Base-by-base conservation (phyloP, 129 eudicot species). In the Pittosporum tobira region DNA sequence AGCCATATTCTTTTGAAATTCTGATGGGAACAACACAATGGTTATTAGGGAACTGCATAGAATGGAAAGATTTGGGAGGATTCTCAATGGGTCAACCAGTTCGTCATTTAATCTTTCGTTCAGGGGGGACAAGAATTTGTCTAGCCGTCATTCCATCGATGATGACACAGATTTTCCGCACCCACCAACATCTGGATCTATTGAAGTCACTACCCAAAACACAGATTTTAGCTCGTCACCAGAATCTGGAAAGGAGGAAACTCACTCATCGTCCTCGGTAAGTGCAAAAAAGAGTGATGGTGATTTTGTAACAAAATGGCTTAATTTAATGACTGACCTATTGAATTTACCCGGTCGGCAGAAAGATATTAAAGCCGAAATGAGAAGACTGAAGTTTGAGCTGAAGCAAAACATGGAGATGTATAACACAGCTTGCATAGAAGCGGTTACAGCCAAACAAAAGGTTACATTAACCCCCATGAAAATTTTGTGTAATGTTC, bases 341-440 rank as follows among this genome's bases (percentile, higher is more conserved):
- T 26, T 27, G 2, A 18, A 7, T 46, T n/a, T 18, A 36, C 19
- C 19, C 7, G n/a, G 3, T 47, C 57, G 25, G 66, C 75, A 80
- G 82, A 40, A 43, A 49, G 75, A 67, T 44, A 25, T 62, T 2
- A 71, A 40, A 24, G 73, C 63, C 12, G 81, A 75, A 51, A 59
- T 75, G 70, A 61, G 47, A 54, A 62, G 76, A 25, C 49, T 80
- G 42, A 72, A 66, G 71, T 74, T 67, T 14, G 82, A 80, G 43
- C 68, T 80, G 31, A 60, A 72, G 71, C 79, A 80, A 62, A 76
- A 79, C 10, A 57, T 80, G 75, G 58, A 59, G 26, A 66, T 75
- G 87, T 80, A 80, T 65, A 80, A 59, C 50, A 14, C 70, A 27
- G 87, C 86, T 64, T 75, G 86, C 76, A 75, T 50, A 64, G 79